These are phyloP conservation scores for Lactarius quietus DNA, from an alignment of 768 basidiomycete species.

Conservation along the genomic window DNA sequence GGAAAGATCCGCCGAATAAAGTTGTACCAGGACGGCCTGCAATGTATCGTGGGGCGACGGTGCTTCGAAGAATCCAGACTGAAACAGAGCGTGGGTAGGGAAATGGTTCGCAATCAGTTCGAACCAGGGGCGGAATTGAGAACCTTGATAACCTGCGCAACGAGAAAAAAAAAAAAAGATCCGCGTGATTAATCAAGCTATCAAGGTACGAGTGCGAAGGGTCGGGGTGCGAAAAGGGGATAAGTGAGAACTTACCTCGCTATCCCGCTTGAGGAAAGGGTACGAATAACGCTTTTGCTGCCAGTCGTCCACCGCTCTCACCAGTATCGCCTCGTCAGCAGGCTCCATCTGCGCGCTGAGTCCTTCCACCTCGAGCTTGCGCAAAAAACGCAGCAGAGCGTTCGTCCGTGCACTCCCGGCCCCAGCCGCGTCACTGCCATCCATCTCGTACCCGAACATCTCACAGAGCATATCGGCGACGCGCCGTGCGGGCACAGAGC, in stretches of 20 bases:
- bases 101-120: not conserved
- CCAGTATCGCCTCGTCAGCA: not conserved
- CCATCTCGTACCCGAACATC: slow-evolving; percentile 6
- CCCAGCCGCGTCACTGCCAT: not conserved
- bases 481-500: not conserved
- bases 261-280: slow-evolving; percentile 9
- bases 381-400: not conserved
- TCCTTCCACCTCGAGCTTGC: slow-evolving; percentile 9
- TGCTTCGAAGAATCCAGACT: not conserved
- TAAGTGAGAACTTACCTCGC: not conserved
- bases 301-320: not conserved
- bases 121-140: not conserved
- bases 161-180: not conserved
- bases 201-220: too few relatives aligned
- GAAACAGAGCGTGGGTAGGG: too few relatives aligned
- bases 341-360: not conserved
- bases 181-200: not conserved
- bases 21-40: not conserved
- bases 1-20: not conserved
- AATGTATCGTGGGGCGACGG: not conserved
- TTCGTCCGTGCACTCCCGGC: slow-evolving; percentile 3
- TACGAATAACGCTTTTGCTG: not conserved
- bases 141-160: slow-evolving; percentile 3
- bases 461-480: slow-evolving; percentile 2
- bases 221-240: not conserved